Evolutionary conservation across 129 eudicot species (phyloP).

Genomic region (Solidago caesia): DNA sequence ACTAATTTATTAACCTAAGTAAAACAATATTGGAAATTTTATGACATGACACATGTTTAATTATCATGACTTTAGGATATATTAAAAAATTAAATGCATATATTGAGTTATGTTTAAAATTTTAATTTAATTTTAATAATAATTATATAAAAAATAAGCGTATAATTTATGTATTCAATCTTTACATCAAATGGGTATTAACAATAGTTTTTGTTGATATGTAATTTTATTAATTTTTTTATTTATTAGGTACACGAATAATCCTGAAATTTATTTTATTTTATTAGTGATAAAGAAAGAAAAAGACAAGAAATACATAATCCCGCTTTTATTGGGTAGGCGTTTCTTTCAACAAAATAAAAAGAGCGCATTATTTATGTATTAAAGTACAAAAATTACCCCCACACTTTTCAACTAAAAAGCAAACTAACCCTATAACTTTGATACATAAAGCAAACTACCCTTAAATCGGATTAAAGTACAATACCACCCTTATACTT

Average conservation of each 20-base stretch:
- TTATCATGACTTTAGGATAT: too few species aligned
- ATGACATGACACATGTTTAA: too few species aligned
- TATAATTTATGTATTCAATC: too few species aligned
- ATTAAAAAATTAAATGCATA: too few species aligned
- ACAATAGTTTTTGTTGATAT: not conserved
- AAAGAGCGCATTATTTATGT: slow-evolving; percentile 29
- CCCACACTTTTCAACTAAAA: not conserved
- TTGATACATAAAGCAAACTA: not conserved
- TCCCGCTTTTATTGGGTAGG: slow-evolving; percentile 57
- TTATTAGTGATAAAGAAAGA: slow-evolving; percentile 10
- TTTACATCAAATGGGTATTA: not conserved
- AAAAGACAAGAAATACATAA: slow-evolving; percentile 37
- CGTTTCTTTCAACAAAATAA: slow-evolving; percentile 47
- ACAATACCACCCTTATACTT: too few species aligned
- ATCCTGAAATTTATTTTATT: slow-evolving; percentile 20
- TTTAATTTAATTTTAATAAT: too few species aligned
- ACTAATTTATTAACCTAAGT: too few species aligned
- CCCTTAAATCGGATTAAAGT: not conserved
- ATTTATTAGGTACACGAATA: slow-evolving; percentile 39
- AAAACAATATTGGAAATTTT: too few species aligned
- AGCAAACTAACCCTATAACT: not conserved
- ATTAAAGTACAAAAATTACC: slow-evolving; percentile 6
- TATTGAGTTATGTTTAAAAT: too few species aligned
- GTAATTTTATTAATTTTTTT: not conserved
- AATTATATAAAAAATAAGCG: not conserved